Conservation (phyloP, 208 protist species). For the Crithidia expoeki region DNA sequence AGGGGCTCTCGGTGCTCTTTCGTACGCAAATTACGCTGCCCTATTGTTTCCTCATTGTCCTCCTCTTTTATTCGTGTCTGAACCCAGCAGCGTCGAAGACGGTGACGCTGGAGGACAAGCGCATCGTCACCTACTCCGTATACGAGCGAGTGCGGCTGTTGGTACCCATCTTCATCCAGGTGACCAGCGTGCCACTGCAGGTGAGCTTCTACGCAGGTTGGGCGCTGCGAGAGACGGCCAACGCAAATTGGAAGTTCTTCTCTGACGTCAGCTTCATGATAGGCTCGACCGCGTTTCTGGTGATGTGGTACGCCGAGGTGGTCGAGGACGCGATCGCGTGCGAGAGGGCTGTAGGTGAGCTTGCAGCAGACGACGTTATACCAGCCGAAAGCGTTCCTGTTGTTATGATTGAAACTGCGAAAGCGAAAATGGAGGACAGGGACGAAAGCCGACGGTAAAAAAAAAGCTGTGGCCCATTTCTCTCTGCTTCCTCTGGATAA, state of each 20-base stretch:
- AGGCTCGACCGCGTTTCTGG: slow-evolving; percentile 44
- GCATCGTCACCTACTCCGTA: slow-evolving; percentile 46
- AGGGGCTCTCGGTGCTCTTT: slow-evolving; percentile 50
- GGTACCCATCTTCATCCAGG: slow-evolving; percentile 52
- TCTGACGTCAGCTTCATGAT: slow-evolving; percentile 51
- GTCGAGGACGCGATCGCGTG: slow-evolving; percentile 43
- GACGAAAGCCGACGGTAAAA: not conserved
- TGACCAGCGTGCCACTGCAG: slow-evolving; percentile 55
- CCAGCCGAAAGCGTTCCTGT: not conserved
- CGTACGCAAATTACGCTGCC: slow-evolving; percentile 52
- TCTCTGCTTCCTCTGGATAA: no score
- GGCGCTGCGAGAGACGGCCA: slow-evolving; percentile 63
- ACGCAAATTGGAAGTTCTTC: slow-evolving; percentile 86
- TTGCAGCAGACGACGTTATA: not conserved
- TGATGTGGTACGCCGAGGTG: slow-evolving; percentile 47
- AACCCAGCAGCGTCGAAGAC: slow-evolving; percentile 37
- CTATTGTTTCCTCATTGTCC: slow-evolving; percentile 45
- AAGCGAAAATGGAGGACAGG: not conserved
- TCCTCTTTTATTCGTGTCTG: slow-evolving; percentile 69
- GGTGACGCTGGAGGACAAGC: slow-evolving; percentile 28
- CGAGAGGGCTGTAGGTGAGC: slow-evolving; percentile 28
- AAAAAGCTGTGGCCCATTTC: no score
- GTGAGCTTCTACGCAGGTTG: slow-evolving; percentile 73
- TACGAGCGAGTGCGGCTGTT: slow-evolving; percentile 48
- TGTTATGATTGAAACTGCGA: not conserved